phyloP scores from a whole-genome alignment of 768 basidiomycete species.

The Sporobolomyces roseus region DNA sequence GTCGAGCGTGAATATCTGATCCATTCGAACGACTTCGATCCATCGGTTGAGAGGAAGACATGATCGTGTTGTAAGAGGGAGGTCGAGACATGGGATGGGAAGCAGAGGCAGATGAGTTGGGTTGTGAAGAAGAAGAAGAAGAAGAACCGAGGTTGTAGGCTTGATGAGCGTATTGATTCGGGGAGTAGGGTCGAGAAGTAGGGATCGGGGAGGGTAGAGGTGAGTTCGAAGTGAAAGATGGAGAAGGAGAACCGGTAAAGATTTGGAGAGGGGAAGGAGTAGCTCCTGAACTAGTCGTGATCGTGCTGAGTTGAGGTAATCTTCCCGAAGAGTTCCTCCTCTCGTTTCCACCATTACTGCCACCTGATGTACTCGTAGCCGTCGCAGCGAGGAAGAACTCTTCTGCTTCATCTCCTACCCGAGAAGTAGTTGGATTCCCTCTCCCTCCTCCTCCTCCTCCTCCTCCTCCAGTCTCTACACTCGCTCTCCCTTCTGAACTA shows the following conservation, averaged over 20 bases:
- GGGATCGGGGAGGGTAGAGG: conserved; percentile 19
- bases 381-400: conserved; percentile 25
- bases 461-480: conserved; percentile 11
- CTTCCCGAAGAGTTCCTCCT: background rate
- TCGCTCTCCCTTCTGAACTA: conserved; percentile 2
- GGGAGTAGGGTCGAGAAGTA: background rate
- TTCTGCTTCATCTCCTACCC: conserved; percentile 16
- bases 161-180: too few species aligned
- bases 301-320: conserved; percentile 12
- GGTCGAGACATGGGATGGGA: conserved; percentile 27
- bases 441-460: too few species aligned
- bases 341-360: too few species aligned
- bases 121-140: background rate
- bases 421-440: background rate
- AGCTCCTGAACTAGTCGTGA: conserved; percentile 2
- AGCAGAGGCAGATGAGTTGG: background rate
- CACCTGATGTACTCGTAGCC: background rate
- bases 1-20: conserved; percentile 34
- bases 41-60: conserved; percentile 24
- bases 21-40: conserved; percentile 22
- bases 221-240: background rate
- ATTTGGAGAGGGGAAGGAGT: conserved; percentile 27
- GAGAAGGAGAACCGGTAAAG: conserved; percentile 27
- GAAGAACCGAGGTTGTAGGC: conserved; percentile 8
- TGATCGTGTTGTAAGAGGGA: conserved; percentile 16